Conservation (phyloP, 2,329 filamentous ascomycete species). For the Fusarium sp. region DNA sequence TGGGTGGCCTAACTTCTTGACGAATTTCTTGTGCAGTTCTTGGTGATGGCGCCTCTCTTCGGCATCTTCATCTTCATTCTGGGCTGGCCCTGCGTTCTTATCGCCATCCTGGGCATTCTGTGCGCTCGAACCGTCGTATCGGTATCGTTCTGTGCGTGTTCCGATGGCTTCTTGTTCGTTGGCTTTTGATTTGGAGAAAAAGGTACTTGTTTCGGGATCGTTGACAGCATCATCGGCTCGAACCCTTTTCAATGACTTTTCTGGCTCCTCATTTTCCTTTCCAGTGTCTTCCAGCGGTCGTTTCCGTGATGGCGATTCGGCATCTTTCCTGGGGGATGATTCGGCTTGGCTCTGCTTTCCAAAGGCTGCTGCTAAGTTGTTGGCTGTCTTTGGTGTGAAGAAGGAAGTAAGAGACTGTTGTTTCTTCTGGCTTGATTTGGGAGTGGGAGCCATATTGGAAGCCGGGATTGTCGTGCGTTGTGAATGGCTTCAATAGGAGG, state of each 20-base stretch:
- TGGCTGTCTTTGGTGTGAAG: slow-evolving; percentile 76
- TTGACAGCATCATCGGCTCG: slow-evolving; percentile 60
- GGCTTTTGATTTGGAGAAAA: slow-evolving; percentile 50
- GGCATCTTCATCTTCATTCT: slow-evolving; percentile 64
- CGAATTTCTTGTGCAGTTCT: slow-evolving; percentile 85
- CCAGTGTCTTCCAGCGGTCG: slow-evolving; percentile 65
- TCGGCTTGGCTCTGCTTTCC: slow-evolving; percentile 51
- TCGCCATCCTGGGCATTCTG: slow-evolving; percentile 47
- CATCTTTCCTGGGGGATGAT: slow-evolving; percentile 49
- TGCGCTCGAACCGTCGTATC: slow-evolving; percentile 64
- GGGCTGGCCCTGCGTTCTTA: slow-evolving; percentile 45
- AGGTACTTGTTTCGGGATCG: slow-evolving; percentile 51
- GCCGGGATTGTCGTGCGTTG: neutral
- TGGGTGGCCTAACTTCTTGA: slow-evolving; percentile 89
- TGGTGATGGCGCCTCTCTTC: slow-evolving; percentile 72
- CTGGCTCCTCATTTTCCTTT: slow-evolving; percentile 59
- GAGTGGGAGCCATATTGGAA: slow-evolving; percentile 53
- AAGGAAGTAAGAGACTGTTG: slow-evolving; percentile 91
- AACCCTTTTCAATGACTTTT: slow-evolving; percentile 61
- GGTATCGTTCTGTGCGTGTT: slow-evolving; percentile 66
- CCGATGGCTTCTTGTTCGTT: slow-evolving; percentile 44
- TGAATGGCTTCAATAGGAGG: slow-evolving; percentile 9
- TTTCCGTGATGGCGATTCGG: slow-evolving; percentile 60
- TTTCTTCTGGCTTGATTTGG: slow-evolving; percentile 69
- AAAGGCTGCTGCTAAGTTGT: slow-evolving; percentile 59